Conservation (phyloP, 768 basidiomycete species). For the Suillus sp. region DNA sequence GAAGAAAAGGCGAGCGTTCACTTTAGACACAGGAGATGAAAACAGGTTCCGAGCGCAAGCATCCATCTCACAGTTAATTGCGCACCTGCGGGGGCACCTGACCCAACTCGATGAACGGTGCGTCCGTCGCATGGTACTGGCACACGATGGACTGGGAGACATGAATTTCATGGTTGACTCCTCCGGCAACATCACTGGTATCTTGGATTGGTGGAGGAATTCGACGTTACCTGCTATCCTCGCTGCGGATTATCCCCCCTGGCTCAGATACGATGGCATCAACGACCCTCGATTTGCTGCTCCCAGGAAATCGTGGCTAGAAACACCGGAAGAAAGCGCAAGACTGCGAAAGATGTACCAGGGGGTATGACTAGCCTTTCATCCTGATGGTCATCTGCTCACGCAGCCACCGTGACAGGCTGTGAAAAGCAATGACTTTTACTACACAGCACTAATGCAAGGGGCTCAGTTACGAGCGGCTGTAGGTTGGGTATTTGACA, state of each 20-base stretch:
- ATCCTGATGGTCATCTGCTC: not conserved
- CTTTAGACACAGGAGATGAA: slow-evolving; percentile 9
- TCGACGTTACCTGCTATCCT: slow-evolving; percentile 22
- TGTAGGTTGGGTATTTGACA: slow-evolving; percentile 15
- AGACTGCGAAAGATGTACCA: slow-evolving; percentile 8
- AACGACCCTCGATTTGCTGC: slow-evolving; percentile 19
- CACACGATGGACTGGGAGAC: slow-evolving; percentile 20
- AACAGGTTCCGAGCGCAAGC: slow-evolving; percentile 12
- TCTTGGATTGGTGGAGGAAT: slow-evolving; percentile 30
- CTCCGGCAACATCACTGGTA: slow-evolving; percentile 18
- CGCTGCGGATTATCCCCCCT: slow-evolving; percentile 26
- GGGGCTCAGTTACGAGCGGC: slow-evolving; percentile 13
- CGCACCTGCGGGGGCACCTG: slow-evolving; percentile 2
- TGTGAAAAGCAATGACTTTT: slow-evolving; percentile 5
- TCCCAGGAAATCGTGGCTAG: slow-evolving; percentile 11
- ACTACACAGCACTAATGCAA: slow-evolving; percentile 13
- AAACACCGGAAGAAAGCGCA: slow-evolving; percentile 12
- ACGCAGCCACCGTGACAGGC: not conserved
- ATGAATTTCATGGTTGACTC: slow-evolving; percentile 20
- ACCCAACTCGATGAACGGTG: slow-evolving; percentile 1
- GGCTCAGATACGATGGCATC: slow-evolving; percentile 26
- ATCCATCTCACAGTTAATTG: slow-evolving; percentile 11
- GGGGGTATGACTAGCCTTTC: slow-evolving; percentile 1
- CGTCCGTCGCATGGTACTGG: slow-evolving; percentile 19
- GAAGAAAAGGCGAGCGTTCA: not conserved